Conservation (phyloP, 495 filamentous ascomycete species). For the Neurospora tetraspora region DNA sequence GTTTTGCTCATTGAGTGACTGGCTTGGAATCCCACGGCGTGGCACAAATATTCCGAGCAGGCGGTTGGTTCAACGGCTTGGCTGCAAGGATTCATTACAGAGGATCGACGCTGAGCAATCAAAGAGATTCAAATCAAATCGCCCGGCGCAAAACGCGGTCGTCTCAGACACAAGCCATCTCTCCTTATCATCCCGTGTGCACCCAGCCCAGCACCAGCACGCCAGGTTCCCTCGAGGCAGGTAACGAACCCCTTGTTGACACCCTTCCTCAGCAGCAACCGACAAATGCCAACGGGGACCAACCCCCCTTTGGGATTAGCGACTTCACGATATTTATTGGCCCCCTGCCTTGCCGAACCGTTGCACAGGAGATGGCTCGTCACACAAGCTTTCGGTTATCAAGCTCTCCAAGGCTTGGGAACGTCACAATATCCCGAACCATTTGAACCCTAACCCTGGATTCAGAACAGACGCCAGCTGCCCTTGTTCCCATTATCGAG, state of each 20-base stretch:
- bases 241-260: not conserved
- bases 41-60: not conserved
- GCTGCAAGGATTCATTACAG: conserved; percentile 7
- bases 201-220: not conserved
- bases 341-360: not conserved
- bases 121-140: conserved; percentile 15
- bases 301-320: not conserved
- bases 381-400: not conserved
- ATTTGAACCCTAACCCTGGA: not conserved
- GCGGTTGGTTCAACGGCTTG: not conserved
- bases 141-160: conserved; percentile 6
- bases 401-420: not conserved
- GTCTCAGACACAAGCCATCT: conserved; percentile 1
- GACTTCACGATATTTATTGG: not conserved
- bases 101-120: conserved; percentile 8
- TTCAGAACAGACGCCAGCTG: not conserved
- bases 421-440: not conserved
- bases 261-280: not conserved
- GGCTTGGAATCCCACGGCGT: not conserved
- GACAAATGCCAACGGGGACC: not conserved
- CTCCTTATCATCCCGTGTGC: not conserved
- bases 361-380: not conserved
- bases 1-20: not conserved
- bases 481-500: not conserved
- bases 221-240: not conserved